Evolutionary conservation across 176 grass and related monocot genomes (phyloP).

Genomic region (Ensete glaucum): DNA sequence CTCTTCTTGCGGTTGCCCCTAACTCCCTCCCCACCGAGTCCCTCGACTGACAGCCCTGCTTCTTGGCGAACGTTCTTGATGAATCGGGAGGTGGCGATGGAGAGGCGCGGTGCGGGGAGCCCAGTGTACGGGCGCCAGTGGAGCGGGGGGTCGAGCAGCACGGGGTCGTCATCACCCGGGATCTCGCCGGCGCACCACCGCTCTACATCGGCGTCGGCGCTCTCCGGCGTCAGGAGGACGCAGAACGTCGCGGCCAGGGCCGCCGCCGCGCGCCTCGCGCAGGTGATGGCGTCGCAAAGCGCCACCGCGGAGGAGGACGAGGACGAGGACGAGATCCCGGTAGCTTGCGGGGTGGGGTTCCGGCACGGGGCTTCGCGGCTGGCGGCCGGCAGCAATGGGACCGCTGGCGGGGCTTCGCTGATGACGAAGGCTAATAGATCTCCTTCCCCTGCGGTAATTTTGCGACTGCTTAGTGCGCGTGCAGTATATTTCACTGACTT

Average conservation of each 20-base stretch:
- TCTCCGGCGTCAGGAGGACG: conserved; percentile 62
- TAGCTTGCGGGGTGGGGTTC: conserved; percentile 19
- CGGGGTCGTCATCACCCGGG: conserved; percentile 71
- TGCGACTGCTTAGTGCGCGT: neutral
- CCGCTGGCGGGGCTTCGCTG: conserved; percentile 22
- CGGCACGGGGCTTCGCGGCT: conserved; percentile 35
- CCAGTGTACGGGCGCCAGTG: conserved; percentile 81
- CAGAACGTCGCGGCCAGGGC: conserved; percentile 95
- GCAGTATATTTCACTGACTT: neutral
- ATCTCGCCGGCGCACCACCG: conserved; percentile 77
- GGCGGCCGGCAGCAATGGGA: conserved; percentile 21
- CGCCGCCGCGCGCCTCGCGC: conserved; percentile 83
- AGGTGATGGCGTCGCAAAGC: conserved; percentile 95
- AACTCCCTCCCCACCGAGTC: too few relatives aligned
- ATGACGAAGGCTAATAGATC: conserved; percentile 81
- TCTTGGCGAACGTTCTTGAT: neutral
- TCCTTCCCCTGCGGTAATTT: conserved; percentile 84
- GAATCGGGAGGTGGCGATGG: conserved; percentile 33
- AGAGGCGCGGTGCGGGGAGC: conserved; percentile 75
- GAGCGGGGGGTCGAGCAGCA: conserved; percentile 68
- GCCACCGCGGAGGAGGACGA: conserved; percentile 59
- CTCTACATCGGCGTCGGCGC: conserved; percentile 21
- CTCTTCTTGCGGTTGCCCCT: too few relatives aligned
- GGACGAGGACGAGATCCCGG: conserved; percentile 37
- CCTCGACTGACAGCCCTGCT: too few relatives aligned